phyloP scores from a whole-genome alignment of 345 rosid species.

The Microcos paniculata region DNA sequence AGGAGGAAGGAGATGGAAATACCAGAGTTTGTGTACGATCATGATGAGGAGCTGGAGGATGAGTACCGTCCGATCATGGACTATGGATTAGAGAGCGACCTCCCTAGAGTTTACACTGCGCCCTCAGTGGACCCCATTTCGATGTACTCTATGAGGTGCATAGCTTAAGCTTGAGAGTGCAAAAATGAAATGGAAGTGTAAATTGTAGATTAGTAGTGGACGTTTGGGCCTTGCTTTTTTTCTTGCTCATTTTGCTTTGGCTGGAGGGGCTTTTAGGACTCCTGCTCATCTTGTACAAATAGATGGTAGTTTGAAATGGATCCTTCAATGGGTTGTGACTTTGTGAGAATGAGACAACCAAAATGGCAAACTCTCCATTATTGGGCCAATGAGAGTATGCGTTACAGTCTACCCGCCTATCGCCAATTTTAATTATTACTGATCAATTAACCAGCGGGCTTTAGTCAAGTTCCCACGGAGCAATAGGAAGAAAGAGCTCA shows the following conservation, averaged over 20 bases:
- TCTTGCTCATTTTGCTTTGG: too few relatives aligned
- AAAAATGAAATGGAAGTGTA: neutral
- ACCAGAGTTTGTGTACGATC: slow-evolving; percentile 58
- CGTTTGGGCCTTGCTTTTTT: neutral
- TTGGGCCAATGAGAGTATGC: neutral
- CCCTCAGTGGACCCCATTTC: slow-evolving; percentile 32
- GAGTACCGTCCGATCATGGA: slow-evolving; percentile 46
- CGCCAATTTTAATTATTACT: too few relatives aligned
- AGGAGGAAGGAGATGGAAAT: slow-evolving; percentile 61
- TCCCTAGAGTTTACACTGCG: slow-evolving; percentile 35
- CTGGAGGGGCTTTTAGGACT: neutral
- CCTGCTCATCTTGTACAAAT: neutral
- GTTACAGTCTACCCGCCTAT: neutral
- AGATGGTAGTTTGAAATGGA: neutral
- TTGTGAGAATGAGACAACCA: neutral
- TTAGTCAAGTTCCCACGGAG: neutral
- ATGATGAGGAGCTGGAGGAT: slow-evolving; percentile 52
- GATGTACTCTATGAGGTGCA: slow-evolving; percentile 51
- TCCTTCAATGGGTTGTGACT: neutral
- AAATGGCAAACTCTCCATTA: neutral
- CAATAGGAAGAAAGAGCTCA: too few relatives aligned
- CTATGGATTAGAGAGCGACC: slow-evolving; percentile 56
- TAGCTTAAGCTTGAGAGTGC: slow-evolving; percentile 28
- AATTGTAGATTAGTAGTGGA: neutral
- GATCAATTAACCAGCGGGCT: too few relatives aligned